Conservation (phyloP, 805 yeast genomes). For the Candida sphagnicola region DNA sequence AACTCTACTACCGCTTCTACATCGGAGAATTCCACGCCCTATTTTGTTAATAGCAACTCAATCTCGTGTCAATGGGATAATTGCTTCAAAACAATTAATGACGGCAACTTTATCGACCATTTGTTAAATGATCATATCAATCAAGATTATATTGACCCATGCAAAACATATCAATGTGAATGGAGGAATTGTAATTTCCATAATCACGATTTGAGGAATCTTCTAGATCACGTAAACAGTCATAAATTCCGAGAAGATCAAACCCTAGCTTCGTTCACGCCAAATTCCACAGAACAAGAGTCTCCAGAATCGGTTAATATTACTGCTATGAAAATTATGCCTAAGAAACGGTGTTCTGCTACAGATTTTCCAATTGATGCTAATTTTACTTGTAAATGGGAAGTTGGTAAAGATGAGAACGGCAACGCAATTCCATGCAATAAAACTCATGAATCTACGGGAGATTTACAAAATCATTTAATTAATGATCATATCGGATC, state of each 20-base stretch:
- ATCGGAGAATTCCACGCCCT: background rate
- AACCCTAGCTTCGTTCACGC: constrained; percentile 1
- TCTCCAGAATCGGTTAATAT: constrained; percentile 22
- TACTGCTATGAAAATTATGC: constrained; percentile 29
- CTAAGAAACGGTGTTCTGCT: constrained; percentile 15
- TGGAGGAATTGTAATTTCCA: constrained; percentile 71
- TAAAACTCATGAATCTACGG: constrained; percentile 45
- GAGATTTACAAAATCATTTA: constrained; percentile 69
- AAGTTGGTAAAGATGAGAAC: constrained; percentile 22
- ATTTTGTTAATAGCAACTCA: background rate
- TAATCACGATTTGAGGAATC: constrained; percentile 46
- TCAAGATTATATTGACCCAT: constrained; percentile 33
- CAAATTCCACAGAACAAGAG: constrained; percentile 1
- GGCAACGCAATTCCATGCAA: constrained; percentile 46
- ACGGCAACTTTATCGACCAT: constrained; percentile 28
- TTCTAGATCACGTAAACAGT: constrained; percentile 50
- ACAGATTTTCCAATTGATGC: constrained; percentile 15
- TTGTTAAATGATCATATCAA: constrained; percentile 48
- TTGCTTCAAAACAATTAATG: constrained; percentile 44
- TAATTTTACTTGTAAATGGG: constrained; percentile 45
- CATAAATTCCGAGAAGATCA: constrained; percentile 18
- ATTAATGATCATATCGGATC: constrained; percentile 65
- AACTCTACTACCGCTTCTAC: background rate
- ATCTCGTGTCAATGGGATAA: constrained; percentile 63
- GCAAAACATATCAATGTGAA: constrained; percentile 49